Conservation (phyloP, 2,329 filamentous ascomycete genomes). For the Arthrobotrys iridis region DNA sequence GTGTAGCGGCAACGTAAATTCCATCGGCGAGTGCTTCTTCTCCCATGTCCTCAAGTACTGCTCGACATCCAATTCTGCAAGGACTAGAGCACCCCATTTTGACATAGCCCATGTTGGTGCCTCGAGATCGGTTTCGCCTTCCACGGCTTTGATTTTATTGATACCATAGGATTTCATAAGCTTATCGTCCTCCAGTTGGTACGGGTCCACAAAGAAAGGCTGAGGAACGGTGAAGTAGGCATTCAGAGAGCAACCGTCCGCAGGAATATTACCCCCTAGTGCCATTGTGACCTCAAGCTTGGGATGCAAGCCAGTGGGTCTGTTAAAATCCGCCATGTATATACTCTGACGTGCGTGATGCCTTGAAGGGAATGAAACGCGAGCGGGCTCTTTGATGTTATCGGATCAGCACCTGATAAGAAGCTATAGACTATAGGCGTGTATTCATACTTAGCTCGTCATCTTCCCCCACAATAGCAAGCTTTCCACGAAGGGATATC, state of each 20-base stretch:
- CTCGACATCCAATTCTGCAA: slow-evolving; percentile 55
- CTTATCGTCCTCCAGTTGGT: slow-evolving; percentile 55
- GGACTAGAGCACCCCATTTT: slow-evolving; percentile 56
- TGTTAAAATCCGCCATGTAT: slow-evolving; percentile 54
- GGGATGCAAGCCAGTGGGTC: slow-evolving; percentile 57
- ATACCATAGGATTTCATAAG: slow-evolving; percentile 57
- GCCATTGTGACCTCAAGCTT: slow-evolving; percentile 55
- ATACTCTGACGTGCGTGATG: slow-evolving; percentile 52
- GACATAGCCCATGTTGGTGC: slow-evolving; percentile 55
- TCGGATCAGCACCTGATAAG: neutral
- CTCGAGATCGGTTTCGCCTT: slow-evolving; percentile 58
- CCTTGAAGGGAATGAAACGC: slow-evolving; percentile 57
- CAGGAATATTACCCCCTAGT: slow-evolving; percentile 23
- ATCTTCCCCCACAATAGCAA: slow-evolving; percentile 54
- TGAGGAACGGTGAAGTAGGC: slow-evolving; percentile 57
- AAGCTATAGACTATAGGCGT: too few species aligned
- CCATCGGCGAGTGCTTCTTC: slow-evolving; percentile 35
- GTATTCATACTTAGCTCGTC: slow-evolving; percentile 52
- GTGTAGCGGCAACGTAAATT: slow-evolving; percentile 58
- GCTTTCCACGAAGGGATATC: slow-evolving; percentile 54
- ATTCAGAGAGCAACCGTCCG: slow-evolving; percentile 56
- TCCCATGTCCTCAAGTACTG: slow-evolving; percentile 25
- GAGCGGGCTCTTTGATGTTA: slow-evolving; percentile 45
- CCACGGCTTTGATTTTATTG: slow-evolving; percentile 54
- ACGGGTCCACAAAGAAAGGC: slow-evolving; percentile 57